phyloP scores from a whole-genome alignment of 345 rosid species.

The Pistacia vera region DNA sequence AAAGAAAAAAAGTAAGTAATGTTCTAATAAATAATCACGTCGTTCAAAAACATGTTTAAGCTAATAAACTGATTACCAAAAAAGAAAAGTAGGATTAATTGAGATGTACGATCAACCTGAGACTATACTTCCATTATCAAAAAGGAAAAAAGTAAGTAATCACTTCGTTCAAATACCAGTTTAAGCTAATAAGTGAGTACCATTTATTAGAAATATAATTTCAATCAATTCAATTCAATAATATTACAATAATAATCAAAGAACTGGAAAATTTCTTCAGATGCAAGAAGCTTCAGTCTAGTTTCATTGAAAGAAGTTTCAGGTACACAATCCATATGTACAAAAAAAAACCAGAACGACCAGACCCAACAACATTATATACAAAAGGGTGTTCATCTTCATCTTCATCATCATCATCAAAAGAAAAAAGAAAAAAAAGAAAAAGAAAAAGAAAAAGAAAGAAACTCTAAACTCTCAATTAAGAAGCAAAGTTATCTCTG shows the following conservation, averaged over 20 bases:
- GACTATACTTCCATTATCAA: too few relatives aligned
- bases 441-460: background rate
- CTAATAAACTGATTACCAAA: too few relatives aligned
- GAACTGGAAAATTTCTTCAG: background rate
- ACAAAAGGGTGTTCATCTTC: background rate
- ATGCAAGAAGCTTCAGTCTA: background rate
- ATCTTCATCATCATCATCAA: background rate
- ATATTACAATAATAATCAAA: background rate
- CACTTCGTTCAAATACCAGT: too few relatives aligned
- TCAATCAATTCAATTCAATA: too few relatives aligned
- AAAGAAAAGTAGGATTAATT: too few relatives aligned
- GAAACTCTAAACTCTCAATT: background rate
- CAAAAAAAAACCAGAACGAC: background rate
- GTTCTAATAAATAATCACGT: too few relatives aligned
- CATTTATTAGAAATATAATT: too few relatives aligned
- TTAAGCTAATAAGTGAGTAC: too few relatives aligned
- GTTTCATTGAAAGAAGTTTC: slow-evolving; percentile 18
- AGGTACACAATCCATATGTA: background rate
- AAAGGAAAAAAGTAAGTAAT: too few relatives aligned
- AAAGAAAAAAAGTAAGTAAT: too few relatives aligned
- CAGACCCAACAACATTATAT: background rate
- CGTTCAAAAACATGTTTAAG: too few relatives aligned
- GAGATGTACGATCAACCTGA: too few relatives aligned
- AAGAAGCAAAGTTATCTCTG: background rate
- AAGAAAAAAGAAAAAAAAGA: background rate